Evolutionary conservation across 164 flowering plant species (phyloP), one percentile per base, ranked within the genome.

Genomic region (Dillenia suffruticosa): DNA sequence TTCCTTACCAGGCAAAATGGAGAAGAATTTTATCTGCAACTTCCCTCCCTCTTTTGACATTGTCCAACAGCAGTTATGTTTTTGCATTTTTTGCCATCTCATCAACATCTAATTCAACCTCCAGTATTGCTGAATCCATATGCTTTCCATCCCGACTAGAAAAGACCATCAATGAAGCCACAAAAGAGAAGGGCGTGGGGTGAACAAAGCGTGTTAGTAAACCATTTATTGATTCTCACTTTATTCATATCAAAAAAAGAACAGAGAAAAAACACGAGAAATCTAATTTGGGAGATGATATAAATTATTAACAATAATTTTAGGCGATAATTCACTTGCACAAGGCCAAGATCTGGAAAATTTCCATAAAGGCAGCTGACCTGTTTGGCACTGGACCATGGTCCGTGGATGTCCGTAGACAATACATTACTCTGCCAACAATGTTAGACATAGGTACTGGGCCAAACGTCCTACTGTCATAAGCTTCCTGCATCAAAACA

Each of bases 71-170:
- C 22, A 19, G 22, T 72, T 81, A 85, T 19, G 75, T 69, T 67
- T 83, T 84, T 80, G 81, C 82, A 68, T 75, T 82, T 70, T 72
- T 87, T 24, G 81, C 85, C 98, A 94, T 84, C 75, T 89, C 98
- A 57, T 86, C 91, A n/a, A 94, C 91, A 66, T 94, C 91, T 58
- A 90, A 73, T 78, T 90, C 98, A 58, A 94, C 80, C 51, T 80
- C 87, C 69, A 94, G 65, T 12, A 94, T 84, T 9, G 97, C 79
- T 22, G 82, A 76, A 74, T 94, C 98, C 75, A 64, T 75, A 43
- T 17, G 70, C 88, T 78, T 80, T 75, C 97, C 77, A 49, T 51
- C 61, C 60, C 72, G 66, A 72, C 98, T 94, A 82, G 54, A 13
- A 19, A 61, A 58, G 62, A 52, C 45, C 59, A 49, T 50, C 48